phyloP scores from a whole-genome alignment of 1,284 basidiomycete genomes.

The Amylostereum chailletii region DNA sequence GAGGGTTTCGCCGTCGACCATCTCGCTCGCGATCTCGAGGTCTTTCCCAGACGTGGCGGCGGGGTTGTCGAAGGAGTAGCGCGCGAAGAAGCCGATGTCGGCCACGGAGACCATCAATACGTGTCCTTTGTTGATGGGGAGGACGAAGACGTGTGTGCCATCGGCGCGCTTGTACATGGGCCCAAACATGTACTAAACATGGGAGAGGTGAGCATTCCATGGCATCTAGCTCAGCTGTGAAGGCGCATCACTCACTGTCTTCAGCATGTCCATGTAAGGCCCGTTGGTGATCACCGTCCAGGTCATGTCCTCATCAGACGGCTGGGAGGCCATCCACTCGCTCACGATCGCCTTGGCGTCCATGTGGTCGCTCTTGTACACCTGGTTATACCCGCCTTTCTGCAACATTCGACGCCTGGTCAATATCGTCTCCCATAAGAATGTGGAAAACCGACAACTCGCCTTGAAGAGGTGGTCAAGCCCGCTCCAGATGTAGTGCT shows the following conservation, averaged over 20 bases:
- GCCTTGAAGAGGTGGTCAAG: constrained; percentile 38
- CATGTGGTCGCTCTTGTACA: constrained; percentile 28
- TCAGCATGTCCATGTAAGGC: constrained; percentile 38
- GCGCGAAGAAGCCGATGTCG: constrained; percentile 40
- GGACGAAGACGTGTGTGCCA: constrained; percentile 35
- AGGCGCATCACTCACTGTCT: constrained; percentile 19
- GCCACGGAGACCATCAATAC: constrained; percentile 35
- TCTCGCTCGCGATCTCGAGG: constrained; percentile 31
- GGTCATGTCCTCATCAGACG: constrained; percentile 28
- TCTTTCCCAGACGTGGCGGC: constrained; percentile 28
- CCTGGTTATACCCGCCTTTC: constrained; percentile 17
- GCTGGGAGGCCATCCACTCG: constrained; percentile 33
- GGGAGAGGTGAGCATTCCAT: background rate
- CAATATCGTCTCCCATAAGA: too few species aligned
- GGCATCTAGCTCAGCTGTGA: background rate
- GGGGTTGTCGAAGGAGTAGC: constrained; percentile 36
- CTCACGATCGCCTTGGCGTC: constrained; percentile 36
- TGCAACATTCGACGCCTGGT: constrained; percentile 2
- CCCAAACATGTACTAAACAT: constrained; percentile 26
- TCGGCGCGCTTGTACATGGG: constrained; percentile 30
- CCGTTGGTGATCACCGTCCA: constrained; percentile 34
- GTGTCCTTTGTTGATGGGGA: constrained; percentile 28
- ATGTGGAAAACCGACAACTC: background rate
- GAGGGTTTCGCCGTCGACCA: constrained; percentile 32
- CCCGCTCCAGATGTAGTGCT: constrained; percentile 40